Evolutionary conservation across 2,329 filamentous ascomycete species (phyloP).

Genomic region (Colletotrichum graminicola): DNA sequence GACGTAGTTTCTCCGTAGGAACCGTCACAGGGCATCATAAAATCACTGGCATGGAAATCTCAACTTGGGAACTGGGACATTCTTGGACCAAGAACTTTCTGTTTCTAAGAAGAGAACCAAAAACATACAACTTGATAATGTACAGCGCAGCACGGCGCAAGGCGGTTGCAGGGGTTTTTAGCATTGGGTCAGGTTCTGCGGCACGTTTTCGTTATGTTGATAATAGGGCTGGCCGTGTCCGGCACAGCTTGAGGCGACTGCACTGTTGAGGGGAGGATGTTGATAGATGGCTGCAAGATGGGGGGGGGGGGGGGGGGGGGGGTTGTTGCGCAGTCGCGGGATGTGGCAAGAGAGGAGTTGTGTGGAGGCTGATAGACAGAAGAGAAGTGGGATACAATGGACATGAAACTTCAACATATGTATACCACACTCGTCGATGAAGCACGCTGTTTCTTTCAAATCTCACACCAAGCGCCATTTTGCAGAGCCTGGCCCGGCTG

Average conservation of each 20-base stretch:
- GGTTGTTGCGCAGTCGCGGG: neutral
- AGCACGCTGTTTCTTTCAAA: neutral
- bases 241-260: slow-evolving; percentile 37
- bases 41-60: slow-evolving; percentile 44
- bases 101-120: slow-evolving; percentile 40
- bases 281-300: slow-evolving; percentile 5
- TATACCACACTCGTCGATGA: slow-evolving; percentile 24
- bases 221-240: slow-evolving; percentile 41
- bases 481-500: neutral
- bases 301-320: no score
- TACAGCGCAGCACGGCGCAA: slow-evolving; percentile 56
- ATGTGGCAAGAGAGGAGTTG: slow-evolving; percentile 31
- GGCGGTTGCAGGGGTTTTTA: slow-evolving; percentile 52
- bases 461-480: no score
- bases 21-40: slow-evolving; percentile 36
- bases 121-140: slow-evolving; percentile 48
- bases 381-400: slow-evolving; percentile 40
- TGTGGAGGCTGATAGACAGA: slow-evolving; percentile 41
- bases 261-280: slow-evolving; percentile 24
- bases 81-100: slow-evolving; percentile 34
- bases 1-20: slow-evolving; percentile 34
- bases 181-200: slow-evolving; percentile 53
- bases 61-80: slow-evolving; percentile 39
- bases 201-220: slow-evolving; percentile 43
- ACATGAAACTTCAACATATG: slow-evolving; percentile 36